These are phyloP conservation scores for Rhodotorula graminis DNA, from an alignment of 768 basidiomycete genomes.

Conservation along the genomic window DNA sequence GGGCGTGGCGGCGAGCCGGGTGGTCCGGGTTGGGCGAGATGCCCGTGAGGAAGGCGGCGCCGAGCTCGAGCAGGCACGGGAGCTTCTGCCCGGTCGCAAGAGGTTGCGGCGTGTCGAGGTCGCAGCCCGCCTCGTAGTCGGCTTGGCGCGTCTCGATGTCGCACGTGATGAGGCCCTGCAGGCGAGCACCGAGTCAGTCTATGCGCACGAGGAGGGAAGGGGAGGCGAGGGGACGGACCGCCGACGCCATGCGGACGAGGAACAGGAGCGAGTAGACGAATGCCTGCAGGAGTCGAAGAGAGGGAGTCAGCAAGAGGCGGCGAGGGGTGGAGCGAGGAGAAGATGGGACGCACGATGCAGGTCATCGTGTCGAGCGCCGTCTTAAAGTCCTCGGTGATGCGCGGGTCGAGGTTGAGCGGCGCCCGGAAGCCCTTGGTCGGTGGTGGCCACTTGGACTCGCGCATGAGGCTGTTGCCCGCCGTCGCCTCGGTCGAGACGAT, in stretches of 20 bases:
- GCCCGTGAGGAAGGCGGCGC: slow-evolving; percentile 22
- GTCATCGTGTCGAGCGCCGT: slow-evolving; percentile 36
- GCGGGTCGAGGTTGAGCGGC: slow-evolving; percentile 16
- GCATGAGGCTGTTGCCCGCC: slow-evolving; percentile 3
- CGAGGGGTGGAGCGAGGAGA: not conserved
- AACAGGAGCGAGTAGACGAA: slow-evolving; percentile 33
- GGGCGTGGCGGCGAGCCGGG: slow-evolving; percentile 8
- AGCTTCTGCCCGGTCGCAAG: slow-evolving; percentile 25
- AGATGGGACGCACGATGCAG: slow-evolving; percentile 17
- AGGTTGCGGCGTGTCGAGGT: slow-evolving; percentile 13
- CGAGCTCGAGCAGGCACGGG: slow-evolving; percentile 27
- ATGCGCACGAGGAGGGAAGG: not conserved
- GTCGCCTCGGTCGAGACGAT: slow-evolving; percentile 18
- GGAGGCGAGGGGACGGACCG: not conserved
- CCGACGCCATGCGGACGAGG: slow-evolving; percentile 33
- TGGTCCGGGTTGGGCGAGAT: slow-evolving; percentile 35
- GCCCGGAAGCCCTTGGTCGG: not conserved
- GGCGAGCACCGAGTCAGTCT: too few relatives aligned
- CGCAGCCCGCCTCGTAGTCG: slow-evolving; percentile 22
- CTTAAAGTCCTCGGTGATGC: slow-evolving; percentile 32
- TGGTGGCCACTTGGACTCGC: slow-evolving; percentile 15
- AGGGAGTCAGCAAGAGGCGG: not conserved
- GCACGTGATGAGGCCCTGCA: slow-evolving; percentile 30
- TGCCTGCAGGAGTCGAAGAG: slow-evolving; percentile 1
- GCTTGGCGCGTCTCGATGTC: slow-evolving; percentile 13